Base-by-base conservation (phyloP, 345 rosid genomes). In the Rhodomyrtus tomentosa region DNA sequence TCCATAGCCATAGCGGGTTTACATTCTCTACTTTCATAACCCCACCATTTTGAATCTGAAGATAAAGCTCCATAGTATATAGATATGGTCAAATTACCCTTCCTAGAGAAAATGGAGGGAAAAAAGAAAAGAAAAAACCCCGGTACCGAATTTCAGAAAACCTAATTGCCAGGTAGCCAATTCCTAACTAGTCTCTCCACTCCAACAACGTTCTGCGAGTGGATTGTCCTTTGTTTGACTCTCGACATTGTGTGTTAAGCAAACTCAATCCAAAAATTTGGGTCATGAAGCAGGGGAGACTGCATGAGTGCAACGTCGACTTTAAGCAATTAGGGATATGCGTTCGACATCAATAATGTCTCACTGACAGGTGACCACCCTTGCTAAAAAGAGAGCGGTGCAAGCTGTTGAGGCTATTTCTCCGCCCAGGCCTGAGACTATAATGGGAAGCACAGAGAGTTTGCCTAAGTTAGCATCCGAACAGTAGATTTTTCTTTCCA, bases 391-490 rank as follows among this genome's bases (percentile, higher is more conserved):
- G 55, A 92, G 86, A 82, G 91, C 90, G 21, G 93, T 90, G 10
- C 94, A 90, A 5, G 92, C 89, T 4, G 92, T 93, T 10, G 92
- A 88, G 50, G 92, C 91, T 3, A 90, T 88, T 29, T 88, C 85
- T 81, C 93, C 85, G 11, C 87, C 90, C 52, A 90, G 91, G 22
- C 91, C 90, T 5, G 93, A 82, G 84, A 92, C 91, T 6, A 85
- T 90, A 73, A 88, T 90, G 4, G 93, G 94, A 15, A 92, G 15
- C 36, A 92, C 55, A 1, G 88, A 32, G 87, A 87, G 32, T 40
- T 4, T 40, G 42, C 42, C 42, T 40, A 4, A 40, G 5, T 40
- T 40, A 40, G 42, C 42, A 40, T 40, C 5, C 42, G 42, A 4
- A 40, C 5, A 40, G 0, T 40, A 4, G 40, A 4, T 40, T 40